These are phyloP conservation scores for Fusarium clavum DNA, from an alignment of 2,329 filamentous ascomycete species.

Conservation along the genomic window DNA sequence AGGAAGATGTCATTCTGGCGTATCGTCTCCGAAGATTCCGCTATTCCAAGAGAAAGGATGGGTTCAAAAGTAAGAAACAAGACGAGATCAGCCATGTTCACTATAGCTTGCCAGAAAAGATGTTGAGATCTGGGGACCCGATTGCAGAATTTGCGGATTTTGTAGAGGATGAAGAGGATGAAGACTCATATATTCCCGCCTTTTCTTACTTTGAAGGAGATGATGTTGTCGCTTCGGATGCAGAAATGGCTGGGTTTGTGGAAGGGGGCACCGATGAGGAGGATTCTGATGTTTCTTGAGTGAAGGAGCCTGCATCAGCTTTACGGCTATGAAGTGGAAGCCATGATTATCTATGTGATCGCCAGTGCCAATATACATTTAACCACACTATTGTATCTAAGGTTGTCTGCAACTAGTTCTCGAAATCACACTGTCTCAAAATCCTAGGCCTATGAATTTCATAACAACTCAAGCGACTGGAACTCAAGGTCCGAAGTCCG, in stretches of 20 bases:
- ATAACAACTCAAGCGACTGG: not conserved
- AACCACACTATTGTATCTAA: not conserved
- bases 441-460: not conserved
- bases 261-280: not conserved
- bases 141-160: not conserved
- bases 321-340: not conserved
- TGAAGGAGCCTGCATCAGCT: not conserved
- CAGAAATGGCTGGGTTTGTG: constrained; percentile 7
- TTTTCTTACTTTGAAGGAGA: constrained; percentile 10
- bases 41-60: constrained; percentile 22
- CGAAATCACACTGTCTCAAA: not conserved
- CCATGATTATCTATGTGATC: not conserved
- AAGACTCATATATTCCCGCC: not conserved
- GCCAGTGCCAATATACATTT: not conserved
- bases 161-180: not conserved
- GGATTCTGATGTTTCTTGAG: not conserved
- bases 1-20: constrained; percentile 25
- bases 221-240: constrained; percentile 3
- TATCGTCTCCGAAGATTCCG: constrained; percentile 27
- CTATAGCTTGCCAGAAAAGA: not conserved
- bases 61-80: constrained; percentile 5
- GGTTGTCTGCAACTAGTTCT: not conserved
- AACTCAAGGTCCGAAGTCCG: not conserved
- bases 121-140: not conserved
- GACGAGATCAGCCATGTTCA: constrained; percentile 19